Percentiles rank a stretch among this genome's conserved stretches.
These are phyloP conservation scores for Biscogniauxia sp. DNA, from an alignment of 2,329 filamentous ascomycete genomes.

Conservation along the genomic window DNA sequence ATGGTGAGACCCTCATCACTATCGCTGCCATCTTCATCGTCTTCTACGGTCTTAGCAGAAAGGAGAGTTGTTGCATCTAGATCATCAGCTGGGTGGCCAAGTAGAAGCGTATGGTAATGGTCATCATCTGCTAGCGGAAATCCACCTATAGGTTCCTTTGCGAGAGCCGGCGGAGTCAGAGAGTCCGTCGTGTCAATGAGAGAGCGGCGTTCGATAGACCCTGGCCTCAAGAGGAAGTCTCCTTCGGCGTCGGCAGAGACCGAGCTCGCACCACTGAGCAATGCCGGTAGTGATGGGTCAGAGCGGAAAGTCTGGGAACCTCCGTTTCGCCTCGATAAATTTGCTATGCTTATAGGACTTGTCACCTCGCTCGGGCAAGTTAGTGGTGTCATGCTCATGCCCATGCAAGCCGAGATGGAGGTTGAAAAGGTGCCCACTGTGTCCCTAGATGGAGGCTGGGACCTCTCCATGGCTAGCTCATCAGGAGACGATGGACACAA, in stretches of 20 bases:
- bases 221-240: conserved; percentile 54
- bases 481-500: conserved; percentile 34
- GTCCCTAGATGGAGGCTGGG: conserved; percentile 36
- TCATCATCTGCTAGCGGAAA: conserved; percentile 44
- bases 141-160: conserved; percentile 44
- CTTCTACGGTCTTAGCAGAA: conserved; percentile 29
- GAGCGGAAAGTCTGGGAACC: conserved; percentile 55
- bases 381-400: conserved; percentile 47
- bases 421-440: conserved; percentile 47
- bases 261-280: conserved; percentile 63
- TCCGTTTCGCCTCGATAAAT: conserved; percentile 37
- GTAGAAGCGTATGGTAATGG: conserved; percentile 26
- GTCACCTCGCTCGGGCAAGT: conserved; percentile 54
- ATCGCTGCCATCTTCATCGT: conserved; percentile 51
- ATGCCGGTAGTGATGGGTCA: conserved; percentile 61
- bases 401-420: conserved; percentile 52
- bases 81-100: conserved; percentile 17
- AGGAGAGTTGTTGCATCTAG: conserved; percentile 19
- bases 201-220: conserved; percentile 42
- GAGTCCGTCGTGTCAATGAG: conserved; percentile 53
- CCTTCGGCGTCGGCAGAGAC: conserved; percentile 62
- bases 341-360: conserved; percentile 45
- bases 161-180: conserved; percentile 51
- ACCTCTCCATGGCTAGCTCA: conserved; percentile 34
- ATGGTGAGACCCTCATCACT: conserved; percentile 55